Base-by-base conservation (phyloP, 2,329 filamentous ascomycete species). In the Alternaria gaisen region DNA sequence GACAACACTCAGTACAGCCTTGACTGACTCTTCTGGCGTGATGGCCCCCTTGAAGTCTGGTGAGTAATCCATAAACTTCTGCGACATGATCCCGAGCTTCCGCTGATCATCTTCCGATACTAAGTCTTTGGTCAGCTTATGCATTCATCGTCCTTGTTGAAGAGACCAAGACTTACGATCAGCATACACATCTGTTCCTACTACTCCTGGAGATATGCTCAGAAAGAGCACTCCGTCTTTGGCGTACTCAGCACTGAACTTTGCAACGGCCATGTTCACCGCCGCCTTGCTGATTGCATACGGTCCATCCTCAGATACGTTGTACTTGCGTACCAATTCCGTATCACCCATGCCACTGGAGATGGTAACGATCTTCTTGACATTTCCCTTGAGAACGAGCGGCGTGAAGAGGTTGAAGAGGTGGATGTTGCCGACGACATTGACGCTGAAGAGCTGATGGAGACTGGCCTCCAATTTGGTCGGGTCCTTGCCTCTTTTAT, bases 351-450 rank as follows among this genome's bases (percentile, higher is more conserved):
- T 70, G 9, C 70, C 80, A 10, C 63, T 77, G 20, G 78, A 77
- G 24, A 83, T 78, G 18, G 77, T 68, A 6, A 81, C 65, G 55
- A 83, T 77, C 66, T 83, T 83, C 70, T 83, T 83, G 48, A 48
- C 51, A 54, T 34, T 50, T 4, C 79, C 77, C 32, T 77, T 79
- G 16, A 74, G 65, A 26, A 83, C 65, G 22, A 83, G 71, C 0
- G 80, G 80, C 2, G 83, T 60, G 66, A 82, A 82, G 4, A 74
- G 70, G 50, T 80, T 81, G 48, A 77, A 76, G 1, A 72, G 58
- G 55, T 73, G 73, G 9, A 80, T 47, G n/a, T 68, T 65, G n/a
- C 75, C 73, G 1, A 62, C 63, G 47, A 79, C 65, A 36, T 75
- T 78, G 12, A 76, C 77, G 14, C 36, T 60, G 26, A 77, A 61